Evolutionary conservation across 164 flowering plant species (phyloP).

Genomic region (Litsea cubeba): DNA sequence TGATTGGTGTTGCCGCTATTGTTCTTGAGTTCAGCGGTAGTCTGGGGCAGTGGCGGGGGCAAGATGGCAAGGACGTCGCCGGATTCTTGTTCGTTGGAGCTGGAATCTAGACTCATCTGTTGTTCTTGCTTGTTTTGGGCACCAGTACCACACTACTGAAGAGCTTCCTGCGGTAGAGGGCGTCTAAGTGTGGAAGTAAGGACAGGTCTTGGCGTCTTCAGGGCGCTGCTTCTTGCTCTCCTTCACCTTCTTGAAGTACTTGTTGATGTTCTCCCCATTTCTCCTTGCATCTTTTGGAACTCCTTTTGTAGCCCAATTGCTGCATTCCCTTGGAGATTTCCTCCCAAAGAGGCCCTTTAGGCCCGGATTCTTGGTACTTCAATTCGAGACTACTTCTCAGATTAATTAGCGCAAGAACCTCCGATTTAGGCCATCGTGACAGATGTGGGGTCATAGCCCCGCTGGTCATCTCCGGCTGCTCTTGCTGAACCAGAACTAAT

Average conservation of each 20-base stretch:
- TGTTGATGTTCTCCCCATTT: constrained; percentile 83
- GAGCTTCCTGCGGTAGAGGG: constrained; percentile 35
- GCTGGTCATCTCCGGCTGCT: constrained; percentile 23
- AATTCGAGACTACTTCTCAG: constrained; percentile 50
- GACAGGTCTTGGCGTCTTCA: constrained; percentile 66
- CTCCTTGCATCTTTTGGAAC: constrained; percentile 65
- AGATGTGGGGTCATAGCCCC: constrained; percentile 37
- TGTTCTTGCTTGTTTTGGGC: constrained; percentile 5
- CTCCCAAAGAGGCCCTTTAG: constrained; percentile 72
- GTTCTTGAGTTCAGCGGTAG: constrained; percentile 22
- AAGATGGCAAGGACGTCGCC: constrained; percentile 11
- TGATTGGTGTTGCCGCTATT: constrained; percentile 2
- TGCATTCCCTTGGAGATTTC: constrained; percentile 55
- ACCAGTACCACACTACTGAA: constrained; percentile 9
- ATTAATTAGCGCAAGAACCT: constrained; percentile 52
- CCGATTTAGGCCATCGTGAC: constrained; percentile 65
- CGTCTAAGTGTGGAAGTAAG: constrained; percentile 52
- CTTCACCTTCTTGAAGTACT: constrained; percentile 68
- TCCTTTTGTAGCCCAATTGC: constrained; percentile 50
- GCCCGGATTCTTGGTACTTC: constrained; percentile 57
- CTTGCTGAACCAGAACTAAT: constrained; percentile 32
- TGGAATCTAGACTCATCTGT: not conserved
- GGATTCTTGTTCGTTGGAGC: not conserved
- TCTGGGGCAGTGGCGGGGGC: constrained; percentile 8
- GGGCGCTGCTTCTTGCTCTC: constrained; percentile 73